Evolutionary conservation across 2,329 filamentous ascomycete species (phyloP), one percentile per base, ranked within the genome.

Genomic region (Exserohilum rostratum): DNA sequence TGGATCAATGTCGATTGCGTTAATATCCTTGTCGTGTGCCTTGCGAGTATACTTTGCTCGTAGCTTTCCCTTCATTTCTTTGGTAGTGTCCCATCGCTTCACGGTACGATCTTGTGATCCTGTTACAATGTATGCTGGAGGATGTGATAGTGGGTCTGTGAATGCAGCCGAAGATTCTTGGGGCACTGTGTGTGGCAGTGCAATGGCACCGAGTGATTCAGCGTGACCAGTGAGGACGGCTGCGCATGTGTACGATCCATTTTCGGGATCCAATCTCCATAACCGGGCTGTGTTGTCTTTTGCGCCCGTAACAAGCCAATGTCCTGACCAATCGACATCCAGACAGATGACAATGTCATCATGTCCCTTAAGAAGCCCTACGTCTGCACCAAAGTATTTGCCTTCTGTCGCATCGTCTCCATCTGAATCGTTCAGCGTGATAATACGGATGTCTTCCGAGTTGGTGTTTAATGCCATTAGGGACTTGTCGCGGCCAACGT

Each of bases 11-110:
- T 96, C 91, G 46, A 99, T 85, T 2, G 95, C 92, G 67, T 99
- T 99, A 77, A 99, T 99, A 64, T 99, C 95, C 73, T 99, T 99
- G 71, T 99, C 95, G 76, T 99, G 95, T 1, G 95, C 95, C 76
- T 97, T 96, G 52, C 95, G 86, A 1, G 95, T 98, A 74, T 90
- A 99, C 4, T 87, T 78, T 35, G 91, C 91, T 64, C 87, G 80
- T 9, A 86, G 78, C 9, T 83, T 81, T 53, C 83, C 83, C 56
- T 83, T 84, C 42, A 78, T 75, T 22, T 72, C 72, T 53, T 74
- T 73, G 20, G 62, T 67, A 18, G 93, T 87, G 57, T 96, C 90
- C 91, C 95, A 97, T 64, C 90, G 88, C 79, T 99, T 99, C 65
- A 99, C 84, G 0, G 95, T 99, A 70, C 92, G 90, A 72, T 99